phyloP scores from a whole-genome alignment of 257 asterid species.

The Solanum lignicaule region DNA sequence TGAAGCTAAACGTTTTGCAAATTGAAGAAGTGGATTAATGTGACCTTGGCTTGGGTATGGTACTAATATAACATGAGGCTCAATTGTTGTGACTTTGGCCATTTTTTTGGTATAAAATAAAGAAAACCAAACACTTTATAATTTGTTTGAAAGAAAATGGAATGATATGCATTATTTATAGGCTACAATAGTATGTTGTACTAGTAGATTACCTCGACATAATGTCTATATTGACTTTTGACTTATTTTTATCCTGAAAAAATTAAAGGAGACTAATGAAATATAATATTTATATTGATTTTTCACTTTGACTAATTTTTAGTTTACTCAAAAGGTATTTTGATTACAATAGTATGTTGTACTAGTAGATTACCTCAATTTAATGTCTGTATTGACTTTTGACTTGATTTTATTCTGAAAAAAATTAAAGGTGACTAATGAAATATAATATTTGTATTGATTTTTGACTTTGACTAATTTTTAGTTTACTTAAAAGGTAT shows the following conservation, averaged over 20 bases:
- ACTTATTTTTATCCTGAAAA: no score
- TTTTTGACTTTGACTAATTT: no score
- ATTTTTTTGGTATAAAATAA: not conserved
- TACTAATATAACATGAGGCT: constrained; percentile 31
- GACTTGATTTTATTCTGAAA: no score
- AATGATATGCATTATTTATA: not conserved
- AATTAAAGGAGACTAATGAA: no score
- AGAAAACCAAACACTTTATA: not conserved
- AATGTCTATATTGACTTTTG: not conserved
- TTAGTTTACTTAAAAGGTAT: no score
- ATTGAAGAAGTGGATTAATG: constrained; percentile 73
- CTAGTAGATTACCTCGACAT: not conserved
- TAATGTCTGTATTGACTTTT: no score
- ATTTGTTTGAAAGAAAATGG: not conserved
- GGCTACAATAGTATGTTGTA: not conserved
- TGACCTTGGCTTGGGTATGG: constrained; percentile 82
- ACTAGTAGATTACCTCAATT: no score
- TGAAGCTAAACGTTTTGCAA: constrained; percentile 53
- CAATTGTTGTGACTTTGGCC: not conserved
- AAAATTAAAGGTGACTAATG: no score
- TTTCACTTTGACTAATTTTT: not conserved
- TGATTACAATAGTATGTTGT: no score
- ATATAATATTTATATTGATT: no score
- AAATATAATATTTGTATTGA: no score
- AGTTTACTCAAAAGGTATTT: no score